Conservation (phyloP, 176 grass and related monocot species). For the Saccharum spontaneum region DNA sequence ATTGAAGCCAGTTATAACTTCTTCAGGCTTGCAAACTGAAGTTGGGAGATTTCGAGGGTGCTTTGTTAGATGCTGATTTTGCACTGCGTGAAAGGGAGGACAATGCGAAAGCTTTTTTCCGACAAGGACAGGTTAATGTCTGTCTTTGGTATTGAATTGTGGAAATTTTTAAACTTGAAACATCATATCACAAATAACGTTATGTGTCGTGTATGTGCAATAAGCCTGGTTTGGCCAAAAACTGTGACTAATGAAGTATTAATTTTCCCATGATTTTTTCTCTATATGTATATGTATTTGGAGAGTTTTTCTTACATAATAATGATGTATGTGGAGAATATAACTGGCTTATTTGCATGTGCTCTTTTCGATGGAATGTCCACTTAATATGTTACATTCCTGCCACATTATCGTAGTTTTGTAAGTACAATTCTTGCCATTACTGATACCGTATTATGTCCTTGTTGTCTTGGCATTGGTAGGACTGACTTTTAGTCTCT, state of each 20-base stretch:
- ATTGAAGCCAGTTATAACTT: constrained; percentile 33
- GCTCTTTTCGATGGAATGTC: not conserved
- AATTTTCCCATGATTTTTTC: not conserved
- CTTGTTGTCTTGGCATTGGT: not conserved
- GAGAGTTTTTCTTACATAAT: not conserved
- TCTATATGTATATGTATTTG: not conserved
- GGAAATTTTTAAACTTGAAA: not conserved
- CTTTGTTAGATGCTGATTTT: constrained; percentile 97
- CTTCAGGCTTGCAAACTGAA: constrained; percentile 93
- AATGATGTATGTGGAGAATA: not conserved
- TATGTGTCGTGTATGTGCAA: constrained; percentile 9
- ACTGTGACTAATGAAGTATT: not conserved
- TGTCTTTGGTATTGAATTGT: not conserved
- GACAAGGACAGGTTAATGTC: constrained; percentile 76
- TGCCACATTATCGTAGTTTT: constrained; percentile 5
- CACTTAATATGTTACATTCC: not conserved
- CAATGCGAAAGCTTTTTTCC: constrained; percentile 93
- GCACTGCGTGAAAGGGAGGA: constrained; percentile 85
- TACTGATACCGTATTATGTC: not conserved
- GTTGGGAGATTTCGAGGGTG: constrained; percentile 78
- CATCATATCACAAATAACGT: not conserved
- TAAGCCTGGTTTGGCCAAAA: not conserved
- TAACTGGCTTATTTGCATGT: not conserved
- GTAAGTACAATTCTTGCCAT: not conserved
- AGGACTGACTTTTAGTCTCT: constrained; percentile 7